A percentile compares a stretch with the other conserved stretches of the same genome.
Conservation (phyloP, 257 asterid species). For the Petunia secreta region DNA sequence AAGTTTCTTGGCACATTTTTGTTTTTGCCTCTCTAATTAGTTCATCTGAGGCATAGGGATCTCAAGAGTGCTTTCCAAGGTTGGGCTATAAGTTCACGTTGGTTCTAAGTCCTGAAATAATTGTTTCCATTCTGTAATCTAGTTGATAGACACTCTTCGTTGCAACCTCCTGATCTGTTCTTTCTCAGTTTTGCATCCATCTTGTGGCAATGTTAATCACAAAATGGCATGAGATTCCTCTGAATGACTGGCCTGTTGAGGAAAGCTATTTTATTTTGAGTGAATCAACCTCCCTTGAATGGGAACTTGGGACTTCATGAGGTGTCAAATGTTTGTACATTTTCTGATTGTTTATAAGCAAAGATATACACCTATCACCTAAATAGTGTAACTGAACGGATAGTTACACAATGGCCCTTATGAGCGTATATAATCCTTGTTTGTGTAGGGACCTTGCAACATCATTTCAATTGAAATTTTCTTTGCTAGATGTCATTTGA, state of each 20-base stretch:
- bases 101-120: background rate
- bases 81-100: background rate
- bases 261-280: background rate
- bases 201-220: background rate
- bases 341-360: background rate
- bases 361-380: background rate
- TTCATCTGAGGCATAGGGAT: constrained; percentile 15
- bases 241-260: background rate
- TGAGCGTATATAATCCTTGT: constrained; percentile 9
- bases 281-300: background rate
- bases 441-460: background rate
- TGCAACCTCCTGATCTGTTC: constrained; percentile 2
- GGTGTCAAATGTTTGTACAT: background rate
- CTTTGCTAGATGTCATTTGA: background rate
- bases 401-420: background rate
- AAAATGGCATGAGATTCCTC: background rate
- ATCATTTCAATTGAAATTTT: constrained; percentile 9
- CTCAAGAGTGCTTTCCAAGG: constrained; percentile 3
- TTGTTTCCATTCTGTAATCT: background rate
- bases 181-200: background rate
- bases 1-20: constrained; percentile 12
- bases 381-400: background rate
- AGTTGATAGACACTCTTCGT: background rate
- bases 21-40: constrained; percentile 13
- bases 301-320: constrained; percentile 1